Evolutionary conservation across 1,139 yeast genomes (phyloP).

Genomic region (Chernovozyma aurita): DNA sequence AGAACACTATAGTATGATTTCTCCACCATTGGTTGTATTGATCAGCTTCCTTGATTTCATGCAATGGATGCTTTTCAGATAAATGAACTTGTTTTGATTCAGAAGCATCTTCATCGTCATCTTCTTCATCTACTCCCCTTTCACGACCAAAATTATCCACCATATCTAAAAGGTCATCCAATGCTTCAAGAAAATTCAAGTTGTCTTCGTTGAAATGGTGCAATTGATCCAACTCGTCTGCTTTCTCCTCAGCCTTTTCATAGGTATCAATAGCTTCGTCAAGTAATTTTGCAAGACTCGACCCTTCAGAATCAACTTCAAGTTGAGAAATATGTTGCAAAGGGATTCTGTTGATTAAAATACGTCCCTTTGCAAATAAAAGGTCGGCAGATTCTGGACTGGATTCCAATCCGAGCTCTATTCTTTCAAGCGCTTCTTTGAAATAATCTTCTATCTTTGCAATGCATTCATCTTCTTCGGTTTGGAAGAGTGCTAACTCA

Average conservation of each 20-base stretch:
- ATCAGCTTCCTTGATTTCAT: conserved; percentile 30
- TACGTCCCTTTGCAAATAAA: conserved; percentile 50
- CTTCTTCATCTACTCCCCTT: conserved; percentile 34
- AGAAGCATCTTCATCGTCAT: conserved; percentile 26
- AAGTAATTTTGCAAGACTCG: conserved; percentile 32
- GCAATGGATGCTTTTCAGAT: conserved; percentile 51
- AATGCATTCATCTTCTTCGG: conserved; percentile 11
- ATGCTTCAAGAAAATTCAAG: conserved; percentile 48
- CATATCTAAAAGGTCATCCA: conserved; percentile 64
- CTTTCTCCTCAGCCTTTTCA: conserved; percentile 39
- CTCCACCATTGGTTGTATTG: conserved; percentile 54
- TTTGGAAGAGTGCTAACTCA: conserved; percentile 58
- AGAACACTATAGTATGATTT: conserved; percentile 43
- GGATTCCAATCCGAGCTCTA: conserved; percentile 52
- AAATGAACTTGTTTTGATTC: conserved; percentile 32
- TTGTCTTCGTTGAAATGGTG: conserved; percentile 36
- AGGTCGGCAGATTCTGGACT: conserved; percentile 44
- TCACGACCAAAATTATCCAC: conserved; percentile 60
- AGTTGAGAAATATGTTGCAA: conserved; percentile 51
- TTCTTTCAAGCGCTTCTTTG: conserved; percentile 68
- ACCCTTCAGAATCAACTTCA: conserved; percentile 19
- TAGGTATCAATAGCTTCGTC: conserved; percentile 40
- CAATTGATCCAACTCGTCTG: conserved; percentile 21
- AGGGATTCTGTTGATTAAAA: conserved; percentile 55
- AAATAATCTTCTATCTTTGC: conserved; percentile 49